phyloP scores from a whole-genome alignment of 225 moss, liverwort and hornwort species.

The Anthoceros angustus region DNA sequence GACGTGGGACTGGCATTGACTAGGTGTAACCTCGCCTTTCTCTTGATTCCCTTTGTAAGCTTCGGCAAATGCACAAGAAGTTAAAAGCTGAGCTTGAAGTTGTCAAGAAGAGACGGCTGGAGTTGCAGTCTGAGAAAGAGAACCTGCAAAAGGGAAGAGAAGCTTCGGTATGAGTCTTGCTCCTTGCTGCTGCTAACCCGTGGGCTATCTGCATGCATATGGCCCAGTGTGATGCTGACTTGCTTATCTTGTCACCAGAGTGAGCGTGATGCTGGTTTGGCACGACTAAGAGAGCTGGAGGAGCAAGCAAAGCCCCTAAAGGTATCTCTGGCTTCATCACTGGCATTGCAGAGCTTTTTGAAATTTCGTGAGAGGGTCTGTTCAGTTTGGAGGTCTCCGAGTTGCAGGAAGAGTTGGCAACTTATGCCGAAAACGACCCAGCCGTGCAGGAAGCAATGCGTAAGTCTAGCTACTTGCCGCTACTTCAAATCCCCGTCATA shows the following conservation, averaged over 20 bases:
- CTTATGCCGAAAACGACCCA: slow-evolving; percentile 60
- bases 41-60: slow-evolving; percentile 19
- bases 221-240: slow-evolving; percentile 2
- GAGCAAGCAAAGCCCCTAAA: slow-evolving; percentile 44
- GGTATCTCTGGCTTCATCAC: slow-evolving; percentile 14
- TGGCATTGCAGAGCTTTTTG: no score
- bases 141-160: slow-evolving; percentile 54
- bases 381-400: background rate
- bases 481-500: background rate
- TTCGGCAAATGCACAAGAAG: slow-evolving; percentile 44
- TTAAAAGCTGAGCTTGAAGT: slow-evolving; percentile 36
- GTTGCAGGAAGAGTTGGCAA: slow-evolving; percentile 43
- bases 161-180: slow-evolving; percentile 26
- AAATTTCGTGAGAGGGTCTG: background rate
- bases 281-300: slow-evolving; percentile 31
- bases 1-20: no score
- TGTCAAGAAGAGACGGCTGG: slow-evolving; percentile 27
- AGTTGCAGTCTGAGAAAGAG: slow-evolving; percentile 37
- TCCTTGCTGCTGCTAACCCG: background rate
- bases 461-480: slow-evolving; percentile 12
- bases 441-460: slow-evolving; percentile 61
- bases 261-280: slow-evolving; percentile 44
- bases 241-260: background rate
- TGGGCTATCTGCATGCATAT: background rate
- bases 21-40: no score